Evolutionary conservation across 192 early-diverging fungal genomes (phyloP).

Genomic region (Podila epigama): DNA sequence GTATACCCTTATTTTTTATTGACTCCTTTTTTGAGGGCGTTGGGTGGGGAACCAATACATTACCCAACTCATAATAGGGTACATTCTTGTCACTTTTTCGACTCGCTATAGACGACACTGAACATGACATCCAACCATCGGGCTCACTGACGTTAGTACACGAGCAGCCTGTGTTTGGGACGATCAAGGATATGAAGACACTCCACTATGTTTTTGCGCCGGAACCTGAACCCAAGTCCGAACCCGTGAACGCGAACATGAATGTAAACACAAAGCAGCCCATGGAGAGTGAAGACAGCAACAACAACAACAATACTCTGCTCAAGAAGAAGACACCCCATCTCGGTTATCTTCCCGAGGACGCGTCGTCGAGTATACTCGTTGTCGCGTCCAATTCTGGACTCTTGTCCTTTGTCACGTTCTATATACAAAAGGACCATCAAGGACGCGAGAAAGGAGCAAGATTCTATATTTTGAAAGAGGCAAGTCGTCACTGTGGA

Average conservation of each 20-base stretch:
- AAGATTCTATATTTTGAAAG: slow-evolving; percentile 23
- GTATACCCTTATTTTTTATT: no score
- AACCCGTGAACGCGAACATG: no score
- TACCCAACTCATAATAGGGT: slow-evolving; percentile 11
- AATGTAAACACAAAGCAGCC: neutral
- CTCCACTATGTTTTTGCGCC: slow-evolving; percentile 33
- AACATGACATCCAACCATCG: slow-evolving; percentile 12
- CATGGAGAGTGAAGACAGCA: neutral
- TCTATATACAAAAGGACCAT: slow-evolving; percentile 80
- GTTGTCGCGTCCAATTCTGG: slow-evolving; percentile 46
- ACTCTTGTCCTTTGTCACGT: slow-evolving; percentile 54
- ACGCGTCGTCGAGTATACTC: slow-evolving; percentile 11
- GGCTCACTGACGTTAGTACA: slow-evolving; percentile 29
- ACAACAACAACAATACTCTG: no score
- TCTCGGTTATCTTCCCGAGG: slow-evolving; percentile 26
- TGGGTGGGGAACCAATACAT: no score
- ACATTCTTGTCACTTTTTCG: slow-evolving; percentile 22
- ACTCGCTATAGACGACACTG: slow-evolving; percentile 7
- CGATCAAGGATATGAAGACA: slow-evolving; percentile 49
- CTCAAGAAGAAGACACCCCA: slow-evolving; percentile 1
- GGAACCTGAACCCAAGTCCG: no score
- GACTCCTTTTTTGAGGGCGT: no score
- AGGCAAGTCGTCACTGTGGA: slow-evolving; percentile 4
- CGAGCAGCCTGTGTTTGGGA: slow-evolving; percentile 54
- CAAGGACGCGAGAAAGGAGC: slow-evolving; percentile 35